A percentile compares a stretch with the other conserved stretches of the same genome.
phyloP scores from a whole-genome alignment of 345 rosid genomes.

The Barbarea vulgaris region DNA sequence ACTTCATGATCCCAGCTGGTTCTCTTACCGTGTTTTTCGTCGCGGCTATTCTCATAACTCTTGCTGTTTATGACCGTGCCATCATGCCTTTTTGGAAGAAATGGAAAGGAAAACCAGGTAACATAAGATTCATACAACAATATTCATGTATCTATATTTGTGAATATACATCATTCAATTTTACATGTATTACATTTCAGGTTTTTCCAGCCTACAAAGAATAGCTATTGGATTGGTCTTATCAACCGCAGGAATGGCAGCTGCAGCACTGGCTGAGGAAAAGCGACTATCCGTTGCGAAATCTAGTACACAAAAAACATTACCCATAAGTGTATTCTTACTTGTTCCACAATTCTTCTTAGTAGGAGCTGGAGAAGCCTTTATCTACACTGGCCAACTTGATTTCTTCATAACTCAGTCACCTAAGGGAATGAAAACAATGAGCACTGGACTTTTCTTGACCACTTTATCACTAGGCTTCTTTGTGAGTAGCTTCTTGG shows the following conservation, averaged over 20 bases:
- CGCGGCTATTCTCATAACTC: conserved; percentile 51
- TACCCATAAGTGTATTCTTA: conserved; percentile 54
- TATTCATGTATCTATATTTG: background rate
- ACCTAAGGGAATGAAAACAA: conserved; percentile 70
- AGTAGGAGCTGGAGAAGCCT: conserved; percentile 69
- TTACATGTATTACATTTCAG: conserved; percentile 32
- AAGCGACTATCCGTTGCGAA: conserved; percentile 46
- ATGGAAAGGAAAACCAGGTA: conserved; percentile 60
- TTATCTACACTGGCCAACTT: conserved; percentile 72
- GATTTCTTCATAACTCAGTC: conserved; percentile 73
- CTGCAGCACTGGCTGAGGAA: conserved; percentile 54
- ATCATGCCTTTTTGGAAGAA: conserved; percentile 56
- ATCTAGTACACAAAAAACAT: conserved; percentile 36
- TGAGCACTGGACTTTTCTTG: conserved; percentile 72
- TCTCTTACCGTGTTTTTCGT: conserved; percentile 65
- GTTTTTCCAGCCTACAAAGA: conserved; percentile 61
- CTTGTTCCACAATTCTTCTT: conserved; percentile 66
- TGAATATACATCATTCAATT: background rate
- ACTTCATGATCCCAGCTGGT: conserved; percentile 66
- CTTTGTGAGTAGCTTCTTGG: conserved; percentile 64
- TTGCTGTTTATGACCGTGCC: conserved; percentile 57
- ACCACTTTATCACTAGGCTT: conserved; percentile 65
- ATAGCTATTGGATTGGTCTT: conserved; percentile 65
- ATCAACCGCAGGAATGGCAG: conserved; percentile 61
- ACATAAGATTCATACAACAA: background rate